Evolutionary conservation across 1,139 yeast species (phyloP).

Genomic region (Saccharomyces hybrid): DNA sequence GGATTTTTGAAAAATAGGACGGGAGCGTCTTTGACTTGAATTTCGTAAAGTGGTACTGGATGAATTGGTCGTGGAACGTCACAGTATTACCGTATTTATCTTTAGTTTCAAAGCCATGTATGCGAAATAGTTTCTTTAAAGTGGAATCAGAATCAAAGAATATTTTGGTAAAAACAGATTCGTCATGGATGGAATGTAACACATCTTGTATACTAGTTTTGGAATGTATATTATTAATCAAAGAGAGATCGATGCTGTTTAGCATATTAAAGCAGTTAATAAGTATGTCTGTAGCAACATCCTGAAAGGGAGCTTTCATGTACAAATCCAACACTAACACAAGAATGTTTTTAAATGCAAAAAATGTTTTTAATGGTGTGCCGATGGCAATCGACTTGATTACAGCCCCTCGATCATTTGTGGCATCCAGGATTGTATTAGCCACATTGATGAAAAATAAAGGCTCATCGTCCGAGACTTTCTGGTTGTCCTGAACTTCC

Average conservation of each 20-base stretch:
- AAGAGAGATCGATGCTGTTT: slow-evolving; percentile 22
- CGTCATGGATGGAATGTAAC: slow-evolving; percentile 17
- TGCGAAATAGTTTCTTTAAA: slow-evolving; percentile 11
- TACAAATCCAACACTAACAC: slow-evolving; percentile 43
- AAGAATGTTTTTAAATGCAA: slow-evolving; percentile 34
- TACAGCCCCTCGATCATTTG: slow-evolving; percentile 25
- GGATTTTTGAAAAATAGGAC: slow-evolving; percentile 12
- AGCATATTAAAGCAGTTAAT: slow-evolving; percentile 20
- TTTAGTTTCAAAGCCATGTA: slow-evolving; percentile 9
- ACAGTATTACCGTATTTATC: slow-evolving; percentile 21
- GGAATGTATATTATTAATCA: slow-evolving; percentile 13
- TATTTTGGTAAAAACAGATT: slow-evolving; percentile 7
- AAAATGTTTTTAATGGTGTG: slow-evolving; percentile 44
- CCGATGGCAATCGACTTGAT: slow-evolving; percentile 35
- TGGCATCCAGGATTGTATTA: slow-evolving; percentile 19
- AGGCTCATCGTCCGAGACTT: slow-evolving; percentile 2
- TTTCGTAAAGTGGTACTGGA: slow-evolving; percentile 16
- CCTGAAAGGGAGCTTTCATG: slow-evolving; percentile 29
- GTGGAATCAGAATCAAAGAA: slow-evolving; percentile 12
- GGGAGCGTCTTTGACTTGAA: slow-evolving; percentile 13
- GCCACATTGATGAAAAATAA: slow-evolving; percentile 25
- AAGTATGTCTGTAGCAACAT: slow-evolving; percentile 10
- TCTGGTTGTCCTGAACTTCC: neutral
- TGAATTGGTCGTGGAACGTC: slow-evolving; percentile 12
- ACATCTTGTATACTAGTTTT: slow-evolving; percentile 16